Evolutionary conservation across 495 filamentous ascomycete genomes (phyloP).

Genomic region (Neurospora tetrasperma): DNA sequence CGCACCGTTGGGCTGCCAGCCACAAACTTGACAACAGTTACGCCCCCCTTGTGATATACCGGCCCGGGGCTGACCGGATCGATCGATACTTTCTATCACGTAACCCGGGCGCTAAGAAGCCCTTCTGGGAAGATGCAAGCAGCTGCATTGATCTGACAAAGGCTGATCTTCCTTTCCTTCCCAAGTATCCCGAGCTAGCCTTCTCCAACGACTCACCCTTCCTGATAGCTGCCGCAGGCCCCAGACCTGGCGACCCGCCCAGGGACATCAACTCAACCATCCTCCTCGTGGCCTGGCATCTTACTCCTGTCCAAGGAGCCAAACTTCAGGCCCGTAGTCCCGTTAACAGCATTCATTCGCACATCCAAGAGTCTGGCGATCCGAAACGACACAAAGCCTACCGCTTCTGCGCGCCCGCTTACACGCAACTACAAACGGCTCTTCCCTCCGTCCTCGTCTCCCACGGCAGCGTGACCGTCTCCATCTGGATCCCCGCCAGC

Average conservation of each 20-base stretch:
- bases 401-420: constrained; percentile 13
- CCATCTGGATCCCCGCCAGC: constrained; percentile 23
- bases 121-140: constrained; percentile 17
- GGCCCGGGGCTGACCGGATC: constrained; percentile 18
- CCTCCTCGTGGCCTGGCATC: constrained; percentile 21
- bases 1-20: constrained; percentile 20
- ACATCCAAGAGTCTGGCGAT: constrained; percentile 5
- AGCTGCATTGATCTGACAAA: constrained; percentile 16
- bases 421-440: constrained; percentile 16
- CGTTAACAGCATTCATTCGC: constrained; percentile 4
- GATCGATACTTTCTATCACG: constrained; percentile 19
- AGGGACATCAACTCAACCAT: constrained; percentile 1
- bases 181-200: constrained; percentile 22
- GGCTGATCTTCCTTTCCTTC: constrained; percentile 17
- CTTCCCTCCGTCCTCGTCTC: constrained; percentile 17
- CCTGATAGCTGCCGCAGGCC: constrained; percentile 19
- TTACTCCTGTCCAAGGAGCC: constrained; percentile 14
- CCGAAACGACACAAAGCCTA: constrained; percentile 16
- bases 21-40: constrained; percentile 11
- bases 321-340: constrained; percentile 12
- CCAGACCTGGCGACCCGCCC: constrained; percentile 16
- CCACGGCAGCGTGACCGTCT: constrained; percentile 13
- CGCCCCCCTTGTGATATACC: constrained; percentile 19
- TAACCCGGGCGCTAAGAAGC: constrained; percentile 13
- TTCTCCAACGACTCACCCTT: constrained; percentile 16